Evolutionary conservation across 2,329 filamentous ascomycete genomes (phyloP), one percentile per base, ranked within the genome.

Genomic region (Trichophyton verrucosum): DNA sequence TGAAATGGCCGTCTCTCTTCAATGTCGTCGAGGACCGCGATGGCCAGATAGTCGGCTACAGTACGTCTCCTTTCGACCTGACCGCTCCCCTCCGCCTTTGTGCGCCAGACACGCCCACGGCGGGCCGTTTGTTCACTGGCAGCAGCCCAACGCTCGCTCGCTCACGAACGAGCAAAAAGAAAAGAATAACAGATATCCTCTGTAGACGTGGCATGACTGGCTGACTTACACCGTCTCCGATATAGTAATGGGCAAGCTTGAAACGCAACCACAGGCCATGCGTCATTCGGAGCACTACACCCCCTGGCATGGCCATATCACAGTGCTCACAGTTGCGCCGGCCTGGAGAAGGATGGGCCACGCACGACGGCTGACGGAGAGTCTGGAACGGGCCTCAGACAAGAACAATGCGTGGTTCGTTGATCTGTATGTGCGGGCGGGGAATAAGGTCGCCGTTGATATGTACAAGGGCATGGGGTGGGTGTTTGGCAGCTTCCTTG

Each of bases 261-360:
- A 97, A 78, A 86, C 90, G 65, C 95, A 90, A 60, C 87, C 88
- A 15, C 80, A 88, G 51, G 84, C 85, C 59, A 83, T 88, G 72
- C 81, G 84, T 62, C 85, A 85, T 69, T 94, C 89, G 57, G 81
- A 86, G 69, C 91, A 96, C 76, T 95, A 95, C 76, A 86, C 96
- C n/a, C 92, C 92, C n/a, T 97, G 91, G 89, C 94, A 99, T 77
- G 92, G 91, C 20, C 94, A 99, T 75, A 95, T 99, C 71, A 99
- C 94, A 3, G 94, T 92, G 40, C 80, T 99, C 58, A 97, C 94
- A 0, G 89, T 99, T 20, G 87, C 92, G 0, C 94, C 94, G 0
- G 84, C 87, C 61, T 90, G 90, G 57, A 86, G 94, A 30, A 84
- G 94, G 49, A 81, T 94, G 15, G 92, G 94, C 15, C 88, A 96